A percentile compares a stretch with the other conserved stretches of the same genome.
phyloP scores from a whole-genome alignment of 805 yeast genomes.

The Saccharomyces jurei region DNA sequence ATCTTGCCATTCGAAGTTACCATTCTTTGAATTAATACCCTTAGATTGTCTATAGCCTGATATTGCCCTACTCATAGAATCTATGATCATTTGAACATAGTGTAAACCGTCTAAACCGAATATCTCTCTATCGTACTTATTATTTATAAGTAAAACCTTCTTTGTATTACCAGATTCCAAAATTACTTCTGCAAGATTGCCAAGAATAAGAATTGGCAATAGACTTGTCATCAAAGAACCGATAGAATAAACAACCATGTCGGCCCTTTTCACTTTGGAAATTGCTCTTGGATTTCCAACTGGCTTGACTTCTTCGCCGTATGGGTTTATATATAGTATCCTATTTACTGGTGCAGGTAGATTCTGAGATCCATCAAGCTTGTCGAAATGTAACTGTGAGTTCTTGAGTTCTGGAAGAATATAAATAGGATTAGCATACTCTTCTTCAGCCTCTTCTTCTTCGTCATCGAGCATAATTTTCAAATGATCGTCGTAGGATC shows the following conservation, averaged over 20 bases:
- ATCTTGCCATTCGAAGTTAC: conserved; percentile 32
- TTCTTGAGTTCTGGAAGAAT: conserved; percentile 64
- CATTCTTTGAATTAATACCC: conserved; percentile 5
- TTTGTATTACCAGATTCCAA: conserved; percentile 22
- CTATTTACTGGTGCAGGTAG: conserved; percentile 67
- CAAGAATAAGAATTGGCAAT: conserved; percentile 65
- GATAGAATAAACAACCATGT: conserved; percentile 63
- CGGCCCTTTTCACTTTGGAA: conserved; percentile 40
- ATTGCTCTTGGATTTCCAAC: conserved; percentile 57
- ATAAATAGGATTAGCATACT: conserved; percentile 41
- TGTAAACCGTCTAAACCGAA: conserved; percentile 53
- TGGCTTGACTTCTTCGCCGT: conserved; percentile 81
- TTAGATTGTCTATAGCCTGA: conserved; percentile 16
- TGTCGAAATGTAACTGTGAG: conserved; percentile 69
- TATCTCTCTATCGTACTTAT: conserved; percentile 74
- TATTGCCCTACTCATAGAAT: conserved; percentile 24
- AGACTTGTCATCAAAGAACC: conserved; percentile 88
- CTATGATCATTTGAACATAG: conserved; percentile 45
- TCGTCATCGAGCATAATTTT: conserved; percentile 25
- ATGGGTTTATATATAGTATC: conserved; percentile 74
- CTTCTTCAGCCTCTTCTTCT: conserved; percentile 46
- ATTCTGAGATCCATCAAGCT: conserved; percentile 44
- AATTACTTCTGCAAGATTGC: conserved; percentile 65
- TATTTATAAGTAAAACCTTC: conserved; percentile 64
- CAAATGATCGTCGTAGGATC: neutral